Base-by-base conservation (phyloP, 805 yeast species). In the Barnettozyma vustinii region DNA sequence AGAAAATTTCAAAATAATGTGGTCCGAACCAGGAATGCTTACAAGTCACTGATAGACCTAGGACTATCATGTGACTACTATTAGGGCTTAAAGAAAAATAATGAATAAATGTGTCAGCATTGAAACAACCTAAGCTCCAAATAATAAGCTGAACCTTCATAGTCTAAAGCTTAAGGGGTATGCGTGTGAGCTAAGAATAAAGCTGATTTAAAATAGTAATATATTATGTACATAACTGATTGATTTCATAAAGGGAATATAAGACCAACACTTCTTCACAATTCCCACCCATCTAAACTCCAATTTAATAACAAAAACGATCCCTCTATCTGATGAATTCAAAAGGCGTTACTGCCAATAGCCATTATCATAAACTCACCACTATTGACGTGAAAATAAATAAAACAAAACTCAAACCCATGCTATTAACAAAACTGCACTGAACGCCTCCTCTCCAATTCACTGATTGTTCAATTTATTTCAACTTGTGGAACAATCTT, bases 401-500 rank as follows among this genome's bases (percentile, higher is more conserved):
- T 15, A 37, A 44, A 35, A 23, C 26, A 33, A 25, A 26, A 18
- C 40, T 27, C 41, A 26, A 49, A 37, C 40, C 43, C 36, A 42
- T 33, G 43, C 45, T 37, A 21, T 37, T 33, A 13, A 47, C 35
- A 19, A 45, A 21, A 26, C 39, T 30, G 4, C 33, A 30, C 33
- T 15, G 7, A 13, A 26, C 10, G 2, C 8, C 33, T 30, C 33
- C 33, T 30, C 33, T 30, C 16, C 16, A 15, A 13, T 30, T 30
- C 33, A 30, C 16, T 12, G 39, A 8, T 18, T 32, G n/a, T 9
- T 21, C 18, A 25, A 35, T 45, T 54, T 81, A 90, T 72, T 87
- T 88, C 72, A 90, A 81, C 73, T 84, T 87, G 76, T 80, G 73
- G 77, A 91, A 88, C 69, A 91, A 76, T 70, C 81, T 84, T 72